phyloP scores from a whole-genome alignment of 345 rosid genomes.

The Brassica rapa region DNA sequence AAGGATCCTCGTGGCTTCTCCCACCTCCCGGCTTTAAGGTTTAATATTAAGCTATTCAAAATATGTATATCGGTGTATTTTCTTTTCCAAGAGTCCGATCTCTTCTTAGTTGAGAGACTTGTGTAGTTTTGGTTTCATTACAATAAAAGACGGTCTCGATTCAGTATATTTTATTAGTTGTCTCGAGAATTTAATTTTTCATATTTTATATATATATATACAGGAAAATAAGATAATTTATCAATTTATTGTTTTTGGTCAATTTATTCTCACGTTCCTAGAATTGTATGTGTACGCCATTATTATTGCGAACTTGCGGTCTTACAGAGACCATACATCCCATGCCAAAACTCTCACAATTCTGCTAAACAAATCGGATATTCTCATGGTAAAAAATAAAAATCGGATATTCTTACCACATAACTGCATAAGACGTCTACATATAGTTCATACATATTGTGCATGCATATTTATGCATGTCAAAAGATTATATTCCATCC shows the following conservation, averaged over 20 bases:
- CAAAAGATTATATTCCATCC: background rate
- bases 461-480: background rate
- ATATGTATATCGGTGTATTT: background rate
- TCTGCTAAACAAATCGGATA: background rate
- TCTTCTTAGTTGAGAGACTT: constrained; percentile 19
- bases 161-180: background rate
- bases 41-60: constrained; percentile 23
- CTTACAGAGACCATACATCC: background rate
- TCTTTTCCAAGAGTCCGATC: background rate
- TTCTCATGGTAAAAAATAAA: no score
- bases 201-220: background rate
- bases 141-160: background rate
- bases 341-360: background rate
- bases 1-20: constrained; percentile 66
- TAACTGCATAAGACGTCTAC: background rate
- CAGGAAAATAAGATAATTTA: background rate
- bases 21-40: constrained; percentile 52
- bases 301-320: background rate
- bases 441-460: background rate
- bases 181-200: background rate
- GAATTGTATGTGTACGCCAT: background rate
- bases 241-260: background rate
- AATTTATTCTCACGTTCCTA: background rate
- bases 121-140: constrained; percentile 15
- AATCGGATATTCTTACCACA: background rate